These are phyloP conservation scores for Globisporangium nagaii DNA, from an alignment of 352 stramenopile genomes.

Conservation along the genomic window DNA sequence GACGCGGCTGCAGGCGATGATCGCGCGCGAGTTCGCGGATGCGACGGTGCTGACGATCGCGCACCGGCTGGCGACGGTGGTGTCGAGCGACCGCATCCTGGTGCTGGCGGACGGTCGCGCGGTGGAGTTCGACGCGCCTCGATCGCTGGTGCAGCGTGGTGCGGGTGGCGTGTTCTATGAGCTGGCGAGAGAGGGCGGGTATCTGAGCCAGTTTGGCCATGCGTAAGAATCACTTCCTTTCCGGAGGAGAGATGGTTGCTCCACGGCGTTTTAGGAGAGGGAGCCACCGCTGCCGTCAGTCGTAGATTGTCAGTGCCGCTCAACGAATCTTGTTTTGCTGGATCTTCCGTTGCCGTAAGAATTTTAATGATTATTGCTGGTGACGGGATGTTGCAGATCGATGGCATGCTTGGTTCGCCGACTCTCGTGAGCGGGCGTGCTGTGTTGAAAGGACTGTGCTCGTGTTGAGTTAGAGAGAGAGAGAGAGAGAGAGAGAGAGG, in stretches of 20 bases:
- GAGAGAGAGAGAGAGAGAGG: neutral
- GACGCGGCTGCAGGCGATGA: constrained; percentile 55
- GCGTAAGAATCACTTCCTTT: too few species aligned
- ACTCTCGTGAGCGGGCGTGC: too few species aligned
- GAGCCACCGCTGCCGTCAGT: too few species aligned
- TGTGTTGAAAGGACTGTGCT: neutral
- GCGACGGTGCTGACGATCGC: constrained; percentile 93
- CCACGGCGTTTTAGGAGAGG: too few species aligned
- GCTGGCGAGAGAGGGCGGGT: constrained; percentile 24
- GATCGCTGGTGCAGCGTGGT: constrained; percentile 4
- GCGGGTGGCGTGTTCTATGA: constrained; percentile 16
- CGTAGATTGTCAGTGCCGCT: too few species aligned
- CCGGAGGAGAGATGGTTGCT: too few species aligned
- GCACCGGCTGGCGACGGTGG: constrained; percentile 90
- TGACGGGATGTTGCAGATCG: too few species aligned
- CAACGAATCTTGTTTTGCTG: too few species aligned
- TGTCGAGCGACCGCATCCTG: constrained; percentile 87
- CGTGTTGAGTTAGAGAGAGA: neutral
- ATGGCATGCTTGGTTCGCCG: too few species aligned
- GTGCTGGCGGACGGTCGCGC: constrained; percentile 84
- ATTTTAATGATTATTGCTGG: too few species aligned
- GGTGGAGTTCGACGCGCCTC: constrained; percentile 83
- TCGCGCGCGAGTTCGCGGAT: constrained; percentile 82
- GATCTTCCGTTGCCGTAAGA: too few species aligned
- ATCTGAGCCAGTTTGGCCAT: constrained; percentile 8